Conservation (phyloP, 2,329 filamentous ascomycete genomes). For the Aspergillus texensis region DNA sequence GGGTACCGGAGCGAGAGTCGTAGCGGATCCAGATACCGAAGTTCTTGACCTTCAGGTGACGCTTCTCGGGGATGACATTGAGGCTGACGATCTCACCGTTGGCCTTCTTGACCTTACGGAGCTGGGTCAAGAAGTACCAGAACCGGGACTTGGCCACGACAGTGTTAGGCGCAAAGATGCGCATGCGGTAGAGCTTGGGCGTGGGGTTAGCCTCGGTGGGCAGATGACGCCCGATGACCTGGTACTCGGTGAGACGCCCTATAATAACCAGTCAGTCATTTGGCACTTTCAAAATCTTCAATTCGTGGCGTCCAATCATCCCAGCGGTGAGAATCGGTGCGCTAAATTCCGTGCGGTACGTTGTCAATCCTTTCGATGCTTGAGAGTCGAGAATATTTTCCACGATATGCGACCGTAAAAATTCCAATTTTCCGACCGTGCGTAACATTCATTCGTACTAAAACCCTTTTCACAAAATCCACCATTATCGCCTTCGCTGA, state of each 20-base stretch:
- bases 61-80: constrained; percentile 98
- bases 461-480: not conserved
- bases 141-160: constrained; percentile 99
- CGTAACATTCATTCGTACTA: constrained; percentile 10
- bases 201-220: constrained; percentile 96
- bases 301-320: constrained; percentile 3
- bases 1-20: constrained; percentile 98
- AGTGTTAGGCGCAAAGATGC: constrained; percentile 97
- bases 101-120: constrained; percentile 99
- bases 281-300: constrained; percentile 10
- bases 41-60: constrained; percentile 99
- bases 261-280: constrained; percentile 36
- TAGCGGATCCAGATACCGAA: constrained; percentile 99
- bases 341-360: constrained; percentile 20
- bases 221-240: constrained; percentile 99
- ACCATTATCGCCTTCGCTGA: not conserved
- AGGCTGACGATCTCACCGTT: constrained; percentile 98
- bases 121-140: constrained; percentile 99
- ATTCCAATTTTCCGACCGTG: not conserved
- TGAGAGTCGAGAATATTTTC: constrained; percentile 14
- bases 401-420: constrained; percentile 14
- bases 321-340: constrained; percentile 16
- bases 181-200: constrained; percentile 99
- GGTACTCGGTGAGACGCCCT: constrained; percentile 99
- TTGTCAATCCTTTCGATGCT: constrained; percentile 13